phyloP scores from a whole-genome alignment of 441 rosid species.

The Gossypium lobatum region DNA sequence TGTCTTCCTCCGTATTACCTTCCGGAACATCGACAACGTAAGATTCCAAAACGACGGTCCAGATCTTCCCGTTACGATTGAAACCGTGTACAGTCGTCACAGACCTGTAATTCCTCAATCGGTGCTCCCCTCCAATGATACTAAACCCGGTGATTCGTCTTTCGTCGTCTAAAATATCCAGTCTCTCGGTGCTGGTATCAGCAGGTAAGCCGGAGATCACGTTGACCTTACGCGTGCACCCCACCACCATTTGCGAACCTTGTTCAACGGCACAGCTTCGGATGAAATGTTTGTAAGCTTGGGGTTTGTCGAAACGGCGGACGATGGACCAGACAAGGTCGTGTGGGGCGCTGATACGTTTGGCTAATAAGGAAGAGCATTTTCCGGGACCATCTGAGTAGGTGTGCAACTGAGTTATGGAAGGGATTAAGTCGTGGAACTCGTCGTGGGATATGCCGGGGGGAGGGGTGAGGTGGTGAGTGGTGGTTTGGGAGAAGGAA shows the following conservation, averaged over 20 bases:
- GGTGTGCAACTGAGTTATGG: slow-evolving; percentile 36
- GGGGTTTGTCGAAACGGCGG: slow-evolving; percentile 57
- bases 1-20: slow-evolving; percentile 61
- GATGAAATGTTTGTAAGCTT: slow-evolving; percentile 65
- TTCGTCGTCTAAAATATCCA: slow-evolving; percentile 46
- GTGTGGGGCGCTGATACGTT: slow-evolving; percentile 37
- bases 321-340: slow-evolving; percentile 50
- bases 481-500: slow-evolving; percentile 14
- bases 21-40: slow-evolving; percentile 60
- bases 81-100: slow-evolving; percentile 50
- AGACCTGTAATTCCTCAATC: slow-evolving; percentile 54
- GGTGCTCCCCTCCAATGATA: slow-evolving; percentile 55
- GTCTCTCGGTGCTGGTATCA: slow-evolving; percentile 52
- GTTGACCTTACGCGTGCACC: slow-evolving; percentile 48
- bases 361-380: slow-evolving; percentile 47
- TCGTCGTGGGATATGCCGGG: slow-evolving; percentile 32
- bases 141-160: slow-evolving; percentile 43
- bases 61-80: slow-evolving; percentile 30
- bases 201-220: slow-evolving; percentile 63
- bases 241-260: slow-evolving; percentile 31
- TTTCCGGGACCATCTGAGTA: slow-evolving; percentile 27
- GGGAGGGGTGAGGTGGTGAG: slow-evolving; percentile 36
- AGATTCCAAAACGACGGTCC: slow-evolving; percentile 49
- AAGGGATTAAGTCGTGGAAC: slow-evolving; percentile 28
- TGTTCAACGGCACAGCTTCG: slow-evolving; percentile 38